These are phyloP conservation scores for Phytophthora citrophthora DNA, from an alignment of 352 stramenopile genomes.

Conservation along the genomic window DNA sequence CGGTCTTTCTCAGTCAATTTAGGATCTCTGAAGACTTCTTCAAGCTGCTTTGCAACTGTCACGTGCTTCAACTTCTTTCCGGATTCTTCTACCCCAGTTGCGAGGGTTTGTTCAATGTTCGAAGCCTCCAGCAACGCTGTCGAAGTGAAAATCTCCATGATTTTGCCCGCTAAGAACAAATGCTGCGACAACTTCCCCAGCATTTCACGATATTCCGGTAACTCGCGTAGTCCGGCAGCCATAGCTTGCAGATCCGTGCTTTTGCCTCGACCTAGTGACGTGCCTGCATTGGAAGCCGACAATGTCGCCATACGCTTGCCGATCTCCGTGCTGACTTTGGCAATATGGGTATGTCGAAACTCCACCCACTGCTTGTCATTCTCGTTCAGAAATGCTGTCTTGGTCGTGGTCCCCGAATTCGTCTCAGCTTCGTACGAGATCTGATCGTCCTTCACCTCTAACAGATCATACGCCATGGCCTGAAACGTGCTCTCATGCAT, in stretches of 20 bases:
- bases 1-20: slow-evolving; percentile 80
- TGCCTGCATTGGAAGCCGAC: slow-evolving; percentile 82
- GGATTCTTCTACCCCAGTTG: slow-evolving; percentile 94
- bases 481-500: slow-evolving; percentile 99
- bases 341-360: slow-evolving; percentile 96
- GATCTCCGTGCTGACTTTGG: slow-evolving; percentile 86
- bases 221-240: slow-evolving; percentile 90
- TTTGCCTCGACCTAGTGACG: slow-evolving; percentile 78
- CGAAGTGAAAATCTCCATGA: slow-evolving; percentile 94
- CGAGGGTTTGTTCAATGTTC: slow-evolving; percentile 95
- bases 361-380: slow-evolving; percentile 97
- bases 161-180: slow-evolving; percentile 94
- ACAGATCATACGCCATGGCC: slow-evolving; percentile 96
- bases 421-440: slow-evolving; percentile 93
- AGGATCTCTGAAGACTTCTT: slow-evolving; percentile 88
- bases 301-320: slow-evolving; percentile 76
- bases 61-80: slow-evolving; percentile 89
- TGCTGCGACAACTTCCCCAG: slow-evolving; percentile 95
- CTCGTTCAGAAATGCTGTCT: slow-evolving; percentile 96
- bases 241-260: slow-evolving; percentile 93
- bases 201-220: slow-evolving; percentile 96
- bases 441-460: slow-evolving; percentile 94
- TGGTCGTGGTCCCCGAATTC: slow-evolving; percentile 73
- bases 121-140: slow-evolving; percentile 89
- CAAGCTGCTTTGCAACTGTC: slow-evolving; percentile 87